Base-by-base conservation (phyloP, 1,139 yeast species). In the Geotrichum aggregatum region DNA sequence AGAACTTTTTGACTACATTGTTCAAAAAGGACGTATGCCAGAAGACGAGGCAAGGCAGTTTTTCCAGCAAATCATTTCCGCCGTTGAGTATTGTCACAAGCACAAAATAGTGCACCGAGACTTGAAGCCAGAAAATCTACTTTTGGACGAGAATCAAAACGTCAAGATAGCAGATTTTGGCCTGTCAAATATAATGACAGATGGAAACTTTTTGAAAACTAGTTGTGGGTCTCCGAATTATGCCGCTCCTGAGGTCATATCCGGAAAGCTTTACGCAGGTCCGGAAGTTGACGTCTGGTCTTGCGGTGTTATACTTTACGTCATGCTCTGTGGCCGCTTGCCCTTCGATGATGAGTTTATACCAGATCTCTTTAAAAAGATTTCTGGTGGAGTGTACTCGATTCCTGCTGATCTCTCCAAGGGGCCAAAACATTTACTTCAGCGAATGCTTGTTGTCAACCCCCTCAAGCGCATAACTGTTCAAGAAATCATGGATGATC, bases 241-340 rank as follows among this genome's bases (percentile, higher is more conserved):
- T 66, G 98, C 98, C 1, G 98, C 98, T 0, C 98, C 98, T 0
- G 98, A 92, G 70, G 98, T 92, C 46, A 92, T 92, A 56, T 83
- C 94, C 60, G 98, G 98, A 44, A 91, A 94, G 67, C 76, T 92
- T 54, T 92, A 92, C 65, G 98, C 98, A 1, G 98, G 98, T 3
- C 98, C 98, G 1, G 98, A 92, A 71, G 98, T 92, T 48, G 98
- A 94, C 68, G 98, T 94, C 50, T 94, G 99, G 99, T 87, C 96
- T 0, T 86, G 96, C 62, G 98, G 99, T 61, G 98, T 94, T 47
- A 92, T 94, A 52, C 76, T 92, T 55, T 92, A 91, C 63, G 98
- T 94, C 47, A 89, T 92, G 96, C 77, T 92, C 52, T 92, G 98
- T 71, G 98, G 99, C 38, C 78, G 98, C 64, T 77, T 94, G 60